A percentile compares a stretch with the other conserved stretches of the same genome.
Conservation (phyloP, 2,329 filamentous ascomycete genomes). For the Tolypocladium amazonense region DNA sequence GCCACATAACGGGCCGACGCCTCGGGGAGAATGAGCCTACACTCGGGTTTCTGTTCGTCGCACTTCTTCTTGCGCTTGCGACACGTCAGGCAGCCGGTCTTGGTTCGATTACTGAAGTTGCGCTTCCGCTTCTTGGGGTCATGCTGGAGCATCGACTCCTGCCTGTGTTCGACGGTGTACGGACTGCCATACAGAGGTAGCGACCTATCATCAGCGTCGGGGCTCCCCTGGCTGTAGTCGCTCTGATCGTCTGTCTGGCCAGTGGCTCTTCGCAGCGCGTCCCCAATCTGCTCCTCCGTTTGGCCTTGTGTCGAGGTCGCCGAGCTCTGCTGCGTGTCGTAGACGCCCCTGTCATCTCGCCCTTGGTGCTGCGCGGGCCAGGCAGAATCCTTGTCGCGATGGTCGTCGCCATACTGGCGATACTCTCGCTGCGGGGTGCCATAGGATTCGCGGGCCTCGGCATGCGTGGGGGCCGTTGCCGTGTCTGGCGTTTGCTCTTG, state of each 20-base stretch:
- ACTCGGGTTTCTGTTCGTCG: slow-evolving; percentile 86
- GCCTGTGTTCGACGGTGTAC: slow-evolving; percentile 37
- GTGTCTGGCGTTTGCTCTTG: slow-evolving; percentile 25
- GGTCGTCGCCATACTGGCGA: slow-evolving; percentile 32
- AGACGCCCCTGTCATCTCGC: slow-evolving; percentile 34
- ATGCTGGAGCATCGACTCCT: slow-evolving; percentile 40
- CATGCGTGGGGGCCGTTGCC: slow-evolving; percentile 16
- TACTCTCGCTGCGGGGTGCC: slow-evolving; percentile 33
- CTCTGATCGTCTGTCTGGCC: slow-evolving; percentile 35
- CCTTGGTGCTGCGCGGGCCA: slow-evolving; percentile 38
- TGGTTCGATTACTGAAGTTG: slow-evolving; percentile 90
- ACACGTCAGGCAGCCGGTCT: slow-evolving; percentile 91
- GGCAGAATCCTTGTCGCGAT: slow-evolving; percentile 32
- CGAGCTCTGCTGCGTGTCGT: slow-evolving; percentile 36
- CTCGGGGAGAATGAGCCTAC: slow-evolving; percentile 41
- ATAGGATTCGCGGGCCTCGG: slow-evolving; percentile 31
- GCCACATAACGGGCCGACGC: neutral
- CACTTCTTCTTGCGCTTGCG: slow-evolving; percentile 94
- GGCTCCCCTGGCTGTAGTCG: slow-evolving; percentile 42
- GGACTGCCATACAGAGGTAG: slow-evolving; percentile 27
- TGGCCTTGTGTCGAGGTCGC: slow-evolving; percentile 33
- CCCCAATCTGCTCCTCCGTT: slow-evolving; percentile 38
- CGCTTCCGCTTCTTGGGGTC: slow-evolving; percentile 62
- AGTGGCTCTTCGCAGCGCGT: slow-evolving; percentile 31
- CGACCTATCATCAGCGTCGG: slow-evolving; percentile 40